These are phyloP conservation scores for Begonia fuchsioides DNA, from an alignment of 306 rosid species.

Conservation along the genomic window DNA sequence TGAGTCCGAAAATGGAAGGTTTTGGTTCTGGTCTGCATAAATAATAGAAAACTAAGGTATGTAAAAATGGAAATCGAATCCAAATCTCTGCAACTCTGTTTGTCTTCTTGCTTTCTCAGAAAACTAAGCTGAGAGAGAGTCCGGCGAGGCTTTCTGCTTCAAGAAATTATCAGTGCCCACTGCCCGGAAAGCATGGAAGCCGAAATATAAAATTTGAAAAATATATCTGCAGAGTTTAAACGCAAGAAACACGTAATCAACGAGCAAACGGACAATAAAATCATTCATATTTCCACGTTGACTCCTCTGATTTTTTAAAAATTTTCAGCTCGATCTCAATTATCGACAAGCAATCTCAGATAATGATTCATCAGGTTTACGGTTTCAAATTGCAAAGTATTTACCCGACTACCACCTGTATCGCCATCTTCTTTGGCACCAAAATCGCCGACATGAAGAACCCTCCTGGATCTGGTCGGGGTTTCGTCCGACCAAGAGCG, in stretches of 20 bases:
- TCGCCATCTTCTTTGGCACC: constrained; percentile 72
- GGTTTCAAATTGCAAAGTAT: background rate
- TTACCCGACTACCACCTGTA: constrained; percentile 55
- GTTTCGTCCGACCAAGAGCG: constrained; percentile 13
- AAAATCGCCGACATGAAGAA: constrained; percentile 36
- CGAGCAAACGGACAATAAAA: no score
- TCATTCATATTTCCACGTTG: no score
- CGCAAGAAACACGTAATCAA: background rate
- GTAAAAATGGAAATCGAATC: background rate
- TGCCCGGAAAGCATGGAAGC: constrained; percentile 30
- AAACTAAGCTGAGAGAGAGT: constrained; percentile 12
- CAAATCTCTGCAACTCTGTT: constrained; percentile 3
- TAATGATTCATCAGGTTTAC: background rate
- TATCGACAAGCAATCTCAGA: background rate
- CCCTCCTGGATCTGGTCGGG: constrained; percentile 28
- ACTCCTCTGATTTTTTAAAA: no score
- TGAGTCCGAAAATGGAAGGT: no score
- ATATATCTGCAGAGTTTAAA: background rate
- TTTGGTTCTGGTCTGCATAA: no score
- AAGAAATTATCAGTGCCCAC: constrained; percentile 16
- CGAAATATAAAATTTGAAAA: constrained; percentile 21
- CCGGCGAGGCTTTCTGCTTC: constrained; percentile 19
- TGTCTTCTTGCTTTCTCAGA: background rate
- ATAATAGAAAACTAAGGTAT: no score
- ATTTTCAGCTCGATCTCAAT: no score